Conservation (phyloP, 805 yeast species). For the Ogataea dorogensis region DNA sequence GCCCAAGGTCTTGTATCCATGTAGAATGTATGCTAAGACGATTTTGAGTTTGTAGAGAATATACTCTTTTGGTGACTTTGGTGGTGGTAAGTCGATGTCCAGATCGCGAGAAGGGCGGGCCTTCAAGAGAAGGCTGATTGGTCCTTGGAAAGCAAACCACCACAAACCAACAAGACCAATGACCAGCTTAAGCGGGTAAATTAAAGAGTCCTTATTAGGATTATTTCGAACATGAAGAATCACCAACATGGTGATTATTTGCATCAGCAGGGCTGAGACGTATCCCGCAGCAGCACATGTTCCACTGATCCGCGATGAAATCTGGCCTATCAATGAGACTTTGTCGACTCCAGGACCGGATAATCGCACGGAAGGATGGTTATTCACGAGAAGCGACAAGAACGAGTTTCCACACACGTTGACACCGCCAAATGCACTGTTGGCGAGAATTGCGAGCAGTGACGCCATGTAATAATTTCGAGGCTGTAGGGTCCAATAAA, state of each 20-base stretch:
- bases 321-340: conserved; percentile 31
- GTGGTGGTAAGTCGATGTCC: conserved; percentile 20
- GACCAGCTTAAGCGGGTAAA: conserved; percentile 53
- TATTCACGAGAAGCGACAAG: conserved; percentile 57
- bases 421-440: conserved; percentile 72
- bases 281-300: conserved; percentile 72
- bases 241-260: conserved; percentile 53
- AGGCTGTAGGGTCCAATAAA: conserved; percentile 39
- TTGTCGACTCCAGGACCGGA: conserved; percentile 8
- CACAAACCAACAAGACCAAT: conserved; percentile 66
- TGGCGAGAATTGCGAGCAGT: conserved; percentile 57
- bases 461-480: conserved; percentile 49
- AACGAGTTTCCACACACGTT: conserved; percentile 78
- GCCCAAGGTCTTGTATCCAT: conserved; percentile 63
- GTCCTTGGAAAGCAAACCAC: conserved; percentile 75
- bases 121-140: conserved; percentile 49
- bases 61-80: conserved; percentile 1
- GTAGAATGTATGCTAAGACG: conserved; percentile 38
- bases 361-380: conserved; percentile 26
- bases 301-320: conserved; percentile 59
- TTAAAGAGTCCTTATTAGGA: conserved; percentile 23
- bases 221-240: conserved; percentile 24
- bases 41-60: conserved; percentile 15
- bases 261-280: conserved; percentile 65
- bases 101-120: conserved; percentile 43